Evolutionary conservation across 2,329 filamentous ascomycete genomes (phyloP).

Genomic region (Calonectria multiphialidica): DNA sequence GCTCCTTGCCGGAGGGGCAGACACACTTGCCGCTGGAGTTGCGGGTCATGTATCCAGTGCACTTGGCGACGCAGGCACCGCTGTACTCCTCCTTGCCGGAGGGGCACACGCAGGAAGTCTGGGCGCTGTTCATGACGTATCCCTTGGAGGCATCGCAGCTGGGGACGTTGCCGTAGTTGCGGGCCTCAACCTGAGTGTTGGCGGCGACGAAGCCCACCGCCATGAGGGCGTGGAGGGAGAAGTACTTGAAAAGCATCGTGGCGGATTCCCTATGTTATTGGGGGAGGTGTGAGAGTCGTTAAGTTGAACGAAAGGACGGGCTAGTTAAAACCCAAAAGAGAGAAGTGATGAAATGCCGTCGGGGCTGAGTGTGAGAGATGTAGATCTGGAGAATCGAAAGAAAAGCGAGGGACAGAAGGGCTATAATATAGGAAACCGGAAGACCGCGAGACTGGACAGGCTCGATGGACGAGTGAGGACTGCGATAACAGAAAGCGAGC

Average conservation of each 20-base stretch:
- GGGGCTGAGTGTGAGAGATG: background rate
- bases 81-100: background rate
- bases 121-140: background rate
- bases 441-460: background rate
- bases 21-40: background rate
- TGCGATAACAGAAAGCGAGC: background rate
- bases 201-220: background rate
- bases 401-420: background rate
- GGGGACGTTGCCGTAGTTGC: background rate
- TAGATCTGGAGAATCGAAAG: background rate
- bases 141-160: background rate
- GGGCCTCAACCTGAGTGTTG: background rate
- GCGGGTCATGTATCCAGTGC: background rate
- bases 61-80: background rate
- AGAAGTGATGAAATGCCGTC: background rate
- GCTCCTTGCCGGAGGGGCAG: background rate
- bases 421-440: background rate
- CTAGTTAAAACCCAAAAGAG: background rate
- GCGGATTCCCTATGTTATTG: background rate
- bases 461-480: background rate
- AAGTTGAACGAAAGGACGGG: background rate
- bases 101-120: background rate
- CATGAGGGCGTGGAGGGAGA: background rate
- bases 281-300: background rate
- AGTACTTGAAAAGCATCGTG: background rate